These are phyloP conservation scores for Talaromyces sp. DNA, from an alignment of 2,329 filamentous ascomycete species.

Conservation along the genomic window DNA sequence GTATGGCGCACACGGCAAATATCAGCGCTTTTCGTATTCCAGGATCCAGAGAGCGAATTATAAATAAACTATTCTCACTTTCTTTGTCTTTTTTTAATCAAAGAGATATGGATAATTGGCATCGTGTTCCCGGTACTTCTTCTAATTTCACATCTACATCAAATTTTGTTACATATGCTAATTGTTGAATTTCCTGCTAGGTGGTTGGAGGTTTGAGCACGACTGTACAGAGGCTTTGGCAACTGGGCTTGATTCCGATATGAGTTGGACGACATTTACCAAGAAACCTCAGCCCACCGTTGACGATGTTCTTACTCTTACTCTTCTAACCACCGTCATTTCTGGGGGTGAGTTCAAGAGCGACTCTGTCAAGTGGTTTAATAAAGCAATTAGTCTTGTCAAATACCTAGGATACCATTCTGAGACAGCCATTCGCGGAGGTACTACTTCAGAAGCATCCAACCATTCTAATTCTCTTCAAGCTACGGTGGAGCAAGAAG, in stretches of 20 bases:
- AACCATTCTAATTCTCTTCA: conserved; percentile 12
- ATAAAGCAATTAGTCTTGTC: conserved; percentile 37
- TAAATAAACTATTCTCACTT: background rate
- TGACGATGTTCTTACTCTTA: conserved; percentile 43
- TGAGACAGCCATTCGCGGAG: conserved; percentile 29
- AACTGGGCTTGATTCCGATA: background rate
- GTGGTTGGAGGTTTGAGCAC: background rate
- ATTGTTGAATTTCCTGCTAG: background rate
- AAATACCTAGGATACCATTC: conserved; percentile 33
- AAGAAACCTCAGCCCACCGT: conserved; percentile 12
- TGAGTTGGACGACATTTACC: conserved; percentile 4
- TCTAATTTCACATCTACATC: background rate
- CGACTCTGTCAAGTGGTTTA: conserved; percentile 46
- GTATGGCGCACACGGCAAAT: conserved; percentile 43
- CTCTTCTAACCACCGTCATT: conserved; percentile 41
- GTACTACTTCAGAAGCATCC: conserved; percentile 2
- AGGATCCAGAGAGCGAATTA: conserved; percentile 34
- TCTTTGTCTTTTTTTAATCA: background rate
- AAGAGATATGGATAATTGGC: background rate
- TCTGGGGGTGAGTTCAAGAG: conserved; percentile 46
- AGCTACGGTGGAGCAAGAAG: conserved; percentile 41
- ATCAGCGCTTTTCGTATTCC: conserved; percentile 38
- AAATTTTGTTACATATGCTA: background rate
- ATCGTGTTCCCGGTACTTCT: background rate
- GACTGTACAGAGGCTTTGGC: conserved; percentile 16